Evolutionary conservation across 805 yeast species (phyloP).

Genomic region (Candida golubevii): DNA sequence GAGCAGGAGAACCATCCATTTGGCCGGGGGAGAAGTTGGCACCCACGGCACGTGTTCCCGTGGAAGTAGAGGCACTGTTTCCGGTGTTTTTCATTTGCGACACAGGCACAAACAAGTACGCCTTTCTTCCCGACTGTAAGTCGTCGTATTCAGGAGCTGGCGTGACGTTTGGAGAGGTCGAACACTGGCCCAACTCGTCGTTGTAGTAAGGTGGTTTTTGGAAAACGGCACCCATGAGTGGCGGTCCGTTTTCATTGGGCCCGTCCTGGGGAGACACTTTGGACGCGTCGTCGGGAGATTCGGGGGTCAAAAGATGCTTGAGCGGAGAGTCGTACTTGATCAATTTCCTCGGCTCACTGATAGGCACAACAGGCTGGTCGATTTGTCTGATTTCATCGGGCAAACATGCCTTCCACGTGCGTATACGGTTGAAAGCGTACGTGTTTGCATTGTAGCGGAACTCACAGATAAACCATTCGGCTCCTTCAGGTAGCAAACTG

Average conservation of each 20-base stretch:
- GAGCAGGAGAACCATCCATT: constrained; percentile 8
- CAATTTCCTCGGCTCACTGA: constrained; percentile 60
- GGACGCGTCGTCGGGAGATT: constrained; percentile 68
- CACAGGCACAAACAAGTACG: constrained; percentile 42
- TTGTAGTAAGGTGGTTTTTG: constrained; percentile 67
- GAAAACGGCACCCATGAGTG: constrained; percentile 89
- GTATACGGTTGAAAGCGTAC: constrained; percentile 85
- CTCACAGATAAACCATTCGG: constrained; percentile 90
- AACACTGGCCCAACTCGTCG: constrained; percentile 79
- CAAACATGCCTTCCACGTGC: constrained; percentile 98
- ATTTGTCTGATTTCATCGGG: constrained; percentile 92
- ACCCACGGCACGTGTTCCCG: constrained; percentile 16
- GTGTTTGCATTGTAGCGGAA: constrained; percentile 89
- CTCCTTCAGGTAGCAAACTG: constrained; percentile 58
- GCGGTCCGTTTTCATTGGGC: constrained; percentile 78
- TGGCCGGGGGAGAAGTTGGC: constrained; percentile 13
- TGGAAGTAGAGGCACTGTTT: constrained; percentile 9
- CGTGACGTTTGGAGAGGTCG: constrained; percentile 37
- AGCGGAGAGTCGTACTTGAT: constrained; percentile 83
- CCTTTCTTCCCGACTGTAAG: constrained; percentile 30
- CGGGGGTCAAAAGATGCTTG: constrained; percentile 67
- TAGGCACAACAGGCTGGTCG: constrained; percentile 69
- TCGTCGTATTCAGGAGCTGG: constrained; percentile 40
- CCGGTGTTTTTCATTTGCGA: constrained; percentile 37
- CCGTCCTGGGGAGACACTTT: constrained; percentile 82